Evolutionary conservation across 176 grass and related monocot species (phyloP).

Genomic region (Oryza glaberrima): DNA sequence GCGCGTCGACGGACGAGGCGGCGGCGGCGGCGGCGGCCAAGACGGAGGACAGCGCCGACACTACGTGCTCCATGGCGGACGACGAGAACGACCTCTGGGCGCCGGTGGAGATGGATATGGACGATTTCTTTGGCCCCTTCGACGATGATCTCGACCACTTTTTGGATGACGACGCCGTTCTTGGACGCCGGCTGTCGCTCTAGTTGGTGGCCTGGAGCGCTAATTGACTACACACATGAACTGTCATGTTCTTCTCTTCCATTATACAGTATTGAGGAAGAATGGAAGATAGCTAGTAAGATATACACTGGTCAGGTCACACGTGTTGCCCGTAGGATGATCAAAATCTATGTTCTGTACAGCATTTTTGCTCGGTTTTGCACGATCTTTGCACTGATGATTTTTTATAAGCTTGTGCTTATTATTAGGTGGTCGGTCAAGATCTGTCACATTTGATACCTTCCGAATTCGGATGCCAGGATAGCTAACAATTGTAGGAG

Average conservation of each 20-base stretch:
- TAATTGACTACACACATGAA: neutral
- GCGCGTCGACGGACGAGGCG: neutral
- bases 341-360: neutral
- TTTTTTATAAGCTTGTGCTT: neutral
- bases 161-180: neutral
- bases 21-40: neutral
- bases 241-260: neutral
- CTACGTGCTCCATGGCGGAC: slow-evolving; percentile 21
- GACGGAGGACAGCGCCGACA: slow-evolving; percentile 37
- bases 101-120: slow-evolving; percentile 36
- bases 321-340: neutral
- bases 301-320: neutral
- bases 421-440: neutral
- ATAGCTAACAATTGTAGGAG: neutral
- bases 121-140: slow-evolving; percentile 14
- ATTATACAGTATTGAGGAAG: neutral
- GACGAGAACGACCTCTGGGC: slow-evolving; percentile 43
- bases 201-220: slow-evolving; percentile 5
- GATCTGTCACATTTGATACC: neutral
- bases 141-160: slow-evolving; percentile 30
- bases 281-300: neutral
- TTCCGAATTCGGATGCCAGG: neutral
- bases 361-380: neutral
- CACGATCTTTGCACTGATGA: neutral
- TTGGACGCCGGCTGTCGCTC: slow-evolving; percentile 40